Evolutionary conservation across 2,329 filamentous ascomycete species (phyloP), one percentile per base, ranked within the genome.

Genomic region (Chalaropsis thielavioides): DNA sequence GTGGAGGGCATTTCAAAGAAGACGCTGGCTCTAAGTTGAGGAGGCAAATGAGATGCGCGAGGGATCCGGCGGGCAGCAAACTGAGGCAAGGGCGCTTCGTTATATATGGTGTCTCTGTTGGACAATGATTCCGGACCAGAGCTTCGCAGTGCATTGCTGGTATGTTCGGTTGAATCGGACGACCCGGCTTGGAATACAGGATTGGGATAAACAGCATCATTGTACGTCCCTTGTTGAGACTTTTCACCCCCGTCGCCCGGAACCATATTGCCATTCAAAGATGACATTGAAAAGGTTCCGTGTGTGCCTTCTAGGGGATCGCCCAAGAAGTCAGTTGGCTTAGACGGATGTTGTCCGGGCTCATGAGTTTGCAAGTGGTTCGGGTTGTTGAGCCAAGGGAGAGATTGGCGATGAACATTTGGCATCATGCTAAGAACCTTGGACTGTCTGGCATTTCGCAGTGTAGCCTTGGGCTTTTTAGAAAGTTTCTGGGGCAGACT

Each of bases 401-500:
- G 61, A 1, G 64, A 61, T 15, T 69, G 43, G 17, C 68, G 60
- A 19, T 69, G 67, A 17, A 64, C 54, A 35, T 68, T 62, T 31
- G 75, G 71, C 74, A 90, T 83, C 44, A 81, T 79, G 69, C 81
- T 84, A 56, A 95, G 74, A 6, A 92, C 76, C 70, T 94, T 86
- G 0, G 89, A 89, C 24, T 88, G 84, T 64, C 89, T 83, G 69
- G 85, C 82, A 65, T 90, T 86, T 64, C 85, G 81, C 4, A 85
- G 80, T 10, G 80, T 76, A 2, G 82, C 76, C 63, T 87, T 82
- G 8, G 87, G 84, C 63, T 85, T 81, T 70, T 86, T 89, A 0
- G 92, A 95, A 62, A 97, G 77, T 70, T 90, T 89, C 56, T 91
- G 90, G 0, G 94, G 94, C 13, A 99, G 77, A 70, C 96, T 97